Evolutionary conservation across 2,329 filamentous ascomycete genomes (phyloP).

Genomic region (Dactylellina parvicollis): DNA sequence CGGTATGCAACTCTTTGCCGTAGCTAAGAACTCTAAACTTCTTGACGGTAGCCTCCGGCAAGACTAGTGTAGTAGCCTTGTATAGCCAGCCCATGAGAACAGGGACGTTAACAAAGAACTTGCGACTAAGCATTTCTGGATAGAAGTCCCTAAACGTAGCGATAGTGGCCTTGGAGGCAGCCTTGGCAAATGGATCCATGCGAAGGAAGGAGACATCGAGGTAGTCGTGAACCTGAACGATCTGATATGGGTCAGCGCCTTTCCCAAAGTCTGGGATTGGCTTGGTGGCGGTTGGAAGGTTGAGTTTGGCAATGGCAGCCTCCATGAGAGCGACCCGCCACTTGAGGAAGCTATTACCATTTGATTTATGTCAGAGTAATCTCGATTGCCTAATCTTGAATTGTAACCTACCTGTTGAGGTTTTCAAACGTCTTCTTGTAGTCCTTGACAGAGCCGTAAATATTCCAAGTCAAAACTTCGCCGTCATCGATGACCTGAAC

Average conservation of each 20-base stretch:
- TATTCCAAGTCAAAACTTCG: conserved; percentile 86
- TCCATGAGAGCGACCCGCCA: conserved; percentile 95
- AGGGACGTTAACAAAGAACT: conserved; percentile 96
- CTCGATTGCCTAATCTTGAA: not conserved
- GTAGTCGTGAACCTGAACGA: conserved; percentile 94
- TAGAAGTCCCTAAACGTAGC: conserved; percentile 82
- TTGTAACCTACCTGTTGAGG: conserved; percentile 74
- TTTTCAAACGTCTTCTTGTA: conserved; percentile 83
- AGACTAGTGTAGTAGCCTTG: conserved; percentile 77
- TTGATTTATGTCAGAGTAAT: not conserved
- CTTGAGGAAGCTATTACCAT: conserved; percentile 76
- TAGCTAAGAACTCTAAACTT: conserved; percentile 82
- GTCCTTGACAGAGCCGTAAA: conserved; percentile 88
- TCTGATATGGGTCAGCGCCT: conserved; percentile 80
- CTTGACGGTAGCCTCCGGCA: conserved; percentile 77
- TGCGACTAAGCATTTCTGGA: conserved; percentile 86
- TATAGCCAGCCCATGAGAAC: conserved; percentile 90
- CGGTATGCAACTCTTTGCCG: conserved; percentile 73
- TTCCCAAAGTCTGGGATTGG: conserved; percentile 75
- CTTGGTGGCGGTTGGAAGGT: conserved; percentile 73
- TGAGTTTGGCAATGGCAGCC: conserved; percentile 77
- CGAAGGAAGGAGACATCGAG: conserved; percentile 85
- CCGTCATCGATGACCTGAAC: conserved; percentile 74
- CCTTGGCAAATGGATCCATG: conserved; percentile 78
- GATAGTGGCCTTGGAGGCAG: conserved; percentile 82